Evolutionary conservation across 345 rosid species (phyloP), one percentile per base, ranked within the genome.

Genomic region (Excoecaria agallocha): DNA sequence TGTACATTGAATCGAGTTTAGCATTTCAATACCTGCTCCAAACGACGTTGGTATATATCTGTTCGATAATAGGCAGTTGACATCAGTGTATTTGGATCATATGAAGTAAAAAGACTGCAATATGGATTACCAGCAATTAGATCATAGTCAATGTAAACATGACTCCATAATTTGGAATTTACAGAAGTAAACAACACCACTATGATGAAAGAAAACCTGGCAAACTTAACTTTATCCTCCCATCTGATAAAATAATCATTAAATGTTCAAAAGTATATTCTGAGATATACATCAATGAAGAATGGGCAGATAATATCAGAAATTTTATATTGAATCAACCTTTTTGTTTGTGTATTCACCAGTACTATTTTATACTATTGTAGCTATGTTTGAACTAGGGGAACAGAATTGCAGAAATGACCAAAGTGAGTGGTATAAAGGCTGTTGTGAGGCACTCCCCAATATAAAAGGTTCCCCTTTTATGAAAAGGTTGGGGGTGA

Each of bases 51-150:
- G 82, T 87, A 95, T 68, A 90, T 78, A 87, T 95, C 92, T 66
- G 88, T 93, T 39, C 93, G 87, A 83, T 89, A 86, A 78, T 84
- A 95, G 48, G 99, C 96, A 72, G 90, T 95, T 59, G 98, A 95
- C 97, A 93, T 87, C 81, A 95, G 82, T 73, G 71, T 66, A 78
- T 76, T 88, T 37, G 91, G 94, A 80, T 93, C 84, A 57, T 90
- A 93, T 15, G 94, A 91, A 83, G 83, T 84, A 79, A 95, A 95
- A 48, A 95, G 89, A 80, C 98, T 93, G 94, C 87, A 87, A 74
- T 79, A 68, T 2, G 43, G 45, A 39, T 37, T 7, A 55, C 37
- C 15, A 8, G 51, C 3, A 51, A 2, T 6, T 4, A 57, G 37
- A 45, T 25, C 57, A 67, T 66, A 35, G 9, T 20, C 71, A 37